Base-by-base conservation (phyloP, 768 basidiomycete species). In the Phlebiopsis flavidoalba region DNA sequence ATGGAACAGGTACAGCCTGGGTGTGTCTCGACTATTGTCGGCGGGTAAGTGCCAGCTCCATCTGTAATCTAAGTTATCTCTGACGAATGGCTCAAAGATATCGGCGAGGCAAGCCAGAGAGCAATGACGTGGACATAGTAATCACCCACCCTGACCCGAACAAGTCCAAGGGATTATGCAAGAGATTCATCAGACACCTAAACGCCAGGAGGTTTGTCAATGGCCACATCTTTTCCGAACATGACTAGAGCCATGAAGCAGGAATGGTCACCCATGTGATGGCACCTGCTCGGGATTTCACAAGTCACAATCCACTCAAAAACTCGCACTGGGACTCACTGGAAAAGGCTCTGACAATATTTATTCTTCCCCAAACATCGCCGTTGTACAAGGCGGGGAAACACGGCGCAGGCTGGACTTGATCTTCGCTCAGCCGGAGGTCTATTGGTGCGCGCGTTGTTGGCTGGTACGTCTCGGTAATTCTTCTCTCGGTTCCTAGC, bases 381-480 rank as follows among this genome's bases (percentile, higher is more conserved):
- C 65, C 68, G 31, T 63, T 65, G 43, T 64, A 67, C 48, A 75
- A 72, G 51, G n/a, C n/a, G n/a, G n/a, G n/a, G 80, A 74, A 3
- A 65, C 81, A 8, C 80, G 89, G 68, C 79, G 92, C 33, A 81
- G 94, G 11, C 76, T 97, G 19, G 95, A 98, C 70, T 73, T 96
- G 52, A 94, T 96, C 63, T 89, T 91, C 71, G 85, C 89, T 3
- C 77, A 83, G 1, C 86, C 86, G 8, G 83, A 86, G 61, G 78
- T 87, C 0, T 96, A 95, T 67, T 94, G 92, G 86, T 89, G 90
- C 0, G 92, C 93, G 0, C n/a, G 84, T 97, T 1, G 80, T 93
- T 26, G 95, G 95, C 56, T 98, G 95, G 95, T 89, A 54, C 64
- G 76, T 68, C 17, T n/a, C n/a, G n/a, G n/a, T 8, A 8, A 11